Conservation (phyloP, 495 filamentous ascomycete species). For the Aspergillus bridgeri region DNA sequence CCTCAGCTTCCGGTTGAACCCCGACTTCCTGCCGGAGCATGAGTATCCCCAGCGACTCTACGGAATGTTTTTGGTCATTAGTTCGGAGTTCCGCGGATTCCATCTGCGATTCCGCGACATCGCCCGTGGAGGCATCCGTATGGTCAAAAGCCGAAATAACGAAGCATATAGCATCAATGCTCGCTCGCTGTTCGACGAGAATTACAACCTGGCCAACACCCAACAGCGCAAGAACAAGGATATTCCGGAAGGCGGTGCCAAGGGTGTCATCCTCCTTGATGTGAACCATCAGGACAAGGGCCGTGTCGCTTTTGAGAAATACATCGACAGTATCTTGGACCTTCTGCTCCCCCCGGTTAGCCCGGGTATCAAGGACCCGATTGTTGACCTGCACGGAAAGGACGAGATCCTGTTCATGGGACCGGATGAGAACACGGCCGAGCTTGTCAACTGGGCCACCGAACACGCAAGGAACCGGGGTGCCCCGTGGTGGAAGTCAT, state of each 20-base stretch:
- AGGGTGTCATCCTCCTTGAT: conserved; percentile 95
- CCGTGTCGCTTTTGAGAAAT: conserved; percentile 93
- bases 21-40: conserved; percentile 78
- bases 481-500: conserved; percentile 99
- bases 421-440: conserved; percentile 97
- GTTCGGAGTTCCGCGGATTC: conserved; percentile 94
- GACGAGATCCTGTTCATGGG: conserved; percentile 98
- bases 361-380: conserved; percentile 97
- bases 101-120: conserved; percentile 98
- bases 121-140: conserved; percentile 93
- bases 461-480: conserved; percentile 85
- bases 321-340: conserved; percentile 97
- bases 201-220: conserved; percentile 96
- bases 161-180: conserved; percentile 97
- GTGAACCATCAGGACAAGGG: conserved; percentile 90
- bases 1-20: conserved; percentile 91
- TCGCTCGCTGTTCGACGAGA: conserved; percentile 93
- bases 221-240: conserved; percentile 99
- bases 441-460: conserved; percentile 96
- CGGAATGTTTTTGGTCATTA: conserved; percentile 98
- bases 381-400: conserved; percentile 90
- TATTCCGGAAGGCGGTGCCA: conserved; percentile 97
- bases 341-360: conserved; percentile 83
- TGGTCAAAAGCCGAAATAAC: conserved; percentile 93
- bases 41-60: conserved; percentile 94